Evolutionary conservation across 805 yeast species (phyloP), one percentile per base, ranked within the genome.

Genomic region (Candida nanaspora): DNA sequence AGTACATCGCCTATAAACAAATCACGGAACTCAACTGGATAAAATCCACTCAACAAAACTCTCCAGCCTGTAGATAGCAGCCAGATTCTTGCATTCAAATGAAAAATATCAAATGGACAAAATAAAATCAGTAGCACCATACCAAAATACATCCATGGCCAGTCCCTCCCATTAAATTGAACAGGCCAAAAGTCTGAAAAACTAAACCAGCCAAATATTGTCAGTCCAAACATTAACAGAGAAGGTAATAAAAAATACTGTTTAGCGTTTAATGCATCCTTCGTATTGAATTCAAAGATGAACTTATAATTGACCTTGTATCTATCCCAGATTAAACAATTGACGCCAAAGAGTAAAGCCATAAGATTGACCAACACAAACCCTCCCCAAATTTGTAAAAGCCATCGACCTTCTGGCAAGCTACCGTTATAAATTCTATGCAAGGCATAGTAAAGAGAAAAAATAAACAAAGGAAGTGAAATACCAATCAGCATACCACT

Each of bases 11-110:
- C 98, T 36, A 91, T 47, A 57, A 86, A 87, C 68, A 93, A 91
- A 61, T 93, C 98, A 42, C 89, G 72, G 56, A 93, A 93, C 62
- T 91, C 98, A 40, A 93, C 97, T 0, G 98, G 96, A 53, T 82
- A 93, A 33, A 88, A 68, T 0, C 98, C 98, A 1, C 95, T 83
- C 9, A 85, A 67, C 0, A 82, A 26, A 37, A 93, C 64, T 53
- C 98, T 70, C 70, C 89, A 75, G 1, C 80, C 41, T 0, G 94
- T 80, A 13, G 80, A 62, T 16, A 82, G 66, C 2, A 91, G 52
- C 97, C 97, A 93, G 43, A 70, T 70, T 48, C 97, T 71, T 9
- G 95, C 72, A n/a, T 74, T 62, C 29, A 74, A 69, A 51, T 68
- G 80, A 33, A 79, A 60, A 2, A 73, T 65, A 38, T 71, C 68